Evolutionary conservation across 2,329 filamentous ascomycete genomes (phyloP).

Genomic region (Colletotrichum musae): DNA sequence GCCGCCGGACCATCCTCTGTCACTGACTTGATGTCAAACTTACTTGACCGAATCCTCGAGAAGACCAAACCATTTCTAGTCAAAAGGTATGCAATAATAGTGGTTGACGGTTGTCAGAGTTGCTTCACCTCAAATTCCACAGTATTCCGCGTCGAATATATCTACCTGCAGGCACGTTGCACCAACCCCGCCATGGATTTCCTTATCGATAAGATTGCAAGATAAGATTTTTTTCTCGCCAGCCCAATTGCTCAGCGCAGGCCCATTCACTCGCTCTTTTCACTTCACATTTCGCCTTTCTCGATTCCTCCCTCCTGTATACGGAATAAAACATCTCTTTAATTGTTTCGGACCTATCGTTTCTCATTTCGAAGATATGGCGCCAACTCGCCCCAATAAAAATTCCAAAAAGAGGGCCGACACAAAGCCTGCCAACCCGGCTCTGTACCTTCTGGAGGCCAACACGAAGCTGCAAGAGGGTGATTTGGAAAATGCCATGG

Average conservation of each 20-base stretch:
- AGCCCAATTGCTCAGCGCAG: background rate
- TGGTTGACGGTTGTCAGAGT: too few relatives aligned
- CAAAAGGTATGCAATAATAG: too few relatives aligned
- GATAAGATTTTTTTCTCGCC: conserved; percentile 41
- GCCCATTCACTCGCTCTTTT: background rate
- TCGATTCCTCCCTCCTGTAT: background rate
- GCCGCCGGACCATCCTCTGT: too few relatives aligned
- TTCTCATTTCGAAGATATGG: conserved; percentile 49
- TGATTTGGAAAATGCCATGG: conserved; percentile 57
- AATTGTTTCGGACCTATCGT: too few relatives aligned
- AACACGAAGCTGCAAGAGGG: conserved; percentile 59
- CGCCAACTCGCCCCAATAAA: conserved; percentile 58
- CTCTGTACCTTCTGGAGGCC: conserved; percentile 55
- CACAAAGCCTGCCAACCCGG: conserved; percentile 44
- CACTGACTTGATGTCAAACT: too few relatives aligned
- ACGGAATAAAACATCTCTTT: too few relatives aligned
- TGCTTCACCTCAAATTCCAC: too few relatives aligned
- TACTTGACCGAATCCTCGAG: too few relatives aligned
- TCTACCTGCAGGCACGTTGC: background rate
- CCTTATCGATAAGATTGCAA: conserved; percentile 39
- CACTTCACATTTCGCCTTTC: background rate
- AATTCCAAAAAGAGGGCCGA: conserved; percentile 52
- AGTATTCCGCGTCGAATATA: too few relatives aligned
- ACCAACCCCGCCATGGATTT: conserved; percentile 22
- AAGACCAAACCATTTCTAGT: too few relatives aligned